A percentile compares a stretch with the other conserved stretches of the same genome.
These are phyloP conservation scores for Kwoniella heveanensis DNA, from an alignment of 768 basidiomycete species.

Conservation along the genomic window DNA sequence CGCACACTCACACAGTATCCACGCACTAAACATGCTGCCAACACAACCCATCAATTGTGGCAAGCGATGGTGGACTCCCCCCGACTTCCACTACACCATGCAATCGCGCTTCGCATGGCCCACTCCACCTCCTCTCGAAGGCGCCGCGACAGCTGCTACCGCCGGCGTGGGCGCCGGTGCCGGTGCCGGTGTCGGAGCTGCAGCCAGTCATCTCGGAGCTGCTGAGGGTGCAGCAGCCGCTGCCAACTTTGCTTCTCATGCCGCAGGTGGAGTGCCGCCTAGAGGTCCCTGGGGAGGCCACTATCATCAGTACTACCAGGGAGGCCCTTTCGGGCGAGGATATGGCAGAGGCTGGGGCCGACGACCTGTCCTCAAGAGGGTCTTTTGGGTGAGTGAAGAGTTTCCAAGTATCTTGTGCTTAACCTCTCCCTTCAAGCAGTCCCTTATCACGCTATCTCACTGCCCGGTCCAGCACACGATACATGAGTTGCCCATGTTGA, in stretches of 20 bases:
- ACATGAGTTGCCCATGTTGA: background rate
- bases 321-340: background rate
- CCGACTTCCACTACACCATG: constrained; percentile 10
- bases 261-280: constrained; percentile 13
- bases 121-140: constrained; percentile 2
- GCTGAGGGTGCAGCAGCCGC: constrained; percentile 15
- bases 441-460: too few relatives aligned
- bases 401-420: too few relatives aligned
- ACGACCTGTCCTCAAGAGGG: constrained; percentile 14
- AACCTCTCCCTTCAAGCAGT: too few relatives aligned
- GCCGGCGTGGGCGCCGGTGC: background rate
- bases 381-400: constrained; percentile 29
- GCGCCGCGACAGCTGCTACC: background rate
- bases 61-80: constrained; percentile 12
- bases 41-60: constrained; percentile 15
- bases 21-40: constrained; percentile 23
- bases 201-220: constrained; percentile 5
- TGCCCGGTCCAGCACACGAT: too few relatives aligned
- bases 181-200: constrained; percentile 7
- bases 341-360: constrained; percentile 22
- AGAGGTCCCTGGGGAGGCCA: constrained; percentile 16
- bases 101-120: constrained; percentile 20
- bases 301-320: constrained; percentile 21
- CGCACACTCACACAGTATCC: too few relatives aligned
- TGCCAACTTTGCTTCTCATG: background rate